Evolutionary conservation across 352 stramenopile genomes (phyloP), one percentile per base, ranked within the genome.

Genomic region (Globisporangium cylindrosporum): DNA sequence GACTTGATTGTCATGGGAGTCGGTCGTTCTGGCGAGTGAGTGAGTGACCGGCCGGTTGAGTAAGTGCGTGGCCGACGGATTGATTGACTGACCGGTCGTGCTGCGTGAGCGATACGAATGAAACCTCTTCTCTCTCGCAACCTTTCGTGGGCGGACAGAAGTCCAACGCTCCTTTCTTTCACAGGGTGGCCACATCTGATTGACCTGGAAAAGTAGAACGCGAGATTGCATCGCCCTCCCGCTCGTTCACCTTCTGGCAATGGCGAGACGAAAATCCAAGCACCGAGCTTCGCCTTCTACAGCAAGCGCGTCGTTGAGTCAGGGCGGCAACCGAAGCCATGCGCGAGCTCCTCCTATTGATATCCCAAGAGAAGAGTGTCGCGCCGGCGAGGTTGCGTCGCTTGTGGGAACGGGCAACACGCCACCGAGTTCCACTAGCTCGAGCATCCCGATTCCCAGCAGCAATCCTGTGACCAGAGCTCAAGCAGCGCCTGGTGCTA

Each of bases 351-450:
- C 24, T 8, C 9, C 22, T 38, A 15, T 49, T 29, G 29, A 66
- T 15, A 12, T 58, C 2, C 48, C 60, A 4, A 1, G 9, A 25
- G 46, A 66, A 18, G 60, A 66, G 48, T 43, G 22, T 8, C 60
- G 60, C 34, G 20, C n/a, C 10, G 60, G 60, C n/a, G 60, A 66
- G 25, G 43, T 20, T n/a, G 60, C 60, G n/a, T 66, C 48, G n/a
- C 46, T 49, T 60, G 55, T 60, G 55, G 46, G 27, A 41, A 41
- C 36, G 4, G 55, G 29, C 10, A 2, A 3, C 29, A 60, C 55
- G 22, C 55, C 55, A 20, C 55, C 55, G 6, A 60, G 55, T 25
- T 46, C 55, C 29, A 12, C 2, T n/a, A 7, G 5, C 48, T 36
- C 54, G 12, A 46, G 38, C 12, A 24, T 53, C 6, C 4, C 46